phyloP scores from a whole-genome alignment of 176 grass and related monocot species.

The Musa acuminata region DNA sequence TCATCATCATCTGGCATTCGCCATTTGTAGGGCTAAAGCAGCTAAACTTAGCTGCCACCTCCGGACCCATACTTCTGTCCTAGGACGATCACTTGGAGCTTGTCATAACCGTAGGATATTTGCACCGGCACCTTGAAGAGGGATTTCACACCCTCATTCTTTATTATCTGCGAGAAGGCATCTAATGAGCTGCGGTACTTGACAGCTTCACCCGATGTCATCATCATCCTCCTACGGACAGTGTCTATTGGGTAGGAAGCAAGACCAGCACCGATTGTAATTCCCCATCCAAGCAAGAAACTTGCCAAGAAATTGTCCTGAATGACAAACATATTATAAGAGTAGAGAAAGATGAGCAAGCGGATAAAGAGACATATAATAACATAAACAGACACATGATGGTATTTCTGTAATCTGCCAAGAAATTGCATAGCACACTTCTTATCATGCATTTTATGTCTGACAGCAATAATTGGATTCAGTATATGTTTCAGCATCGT shows the following conservation, averaged over 20 bases:
- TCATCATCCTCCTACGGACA: slow-evolving; percentile 19
- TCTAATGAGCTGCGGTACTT: slow-evolving; percentile 11
- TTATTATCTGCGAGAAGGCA: slow-evolving; percentile 13
- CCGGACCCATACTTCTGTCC: slow-evolving; percentile 4
- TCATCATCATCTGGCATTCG: too few relatives aligned
- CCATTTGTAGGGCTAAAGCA: too few relatives aligned
- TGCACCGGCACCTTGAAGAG: slow-evolving; percentile 13
- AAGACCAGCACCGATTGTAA: slow-evolving; percentile 11
- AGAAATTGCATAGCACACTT: background rate
- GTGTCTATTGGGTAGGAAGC: background rate
- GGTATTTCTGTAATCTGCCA: too few relatives aligned
- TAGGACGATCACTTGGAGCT: slow-evolving; percentile 6
- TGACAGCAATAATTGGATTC: too few relatives aligned
- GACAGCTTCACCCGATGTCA: slow-evolving; percentile 17
- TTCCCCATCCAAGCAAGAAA: slow-evolving; percentile 17
- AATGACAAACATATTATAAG: background rate
- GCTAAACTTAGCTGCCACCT: too few relatives aligned
- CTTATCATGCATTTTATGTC: too few relatives aligned
- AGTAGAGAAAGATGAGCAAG: background rate
- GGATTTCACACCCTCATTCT: slow-evolving; percentile 13
- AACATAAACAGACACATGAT: too few relatives aligned
- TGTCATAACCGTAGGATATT: slow-evolving; percentile 21
- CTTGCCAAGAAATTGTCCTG: slow-evolving; percentile 14
- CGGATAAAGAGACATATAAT: too few relatives aligned
- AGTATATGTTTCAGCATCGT: background rate